These are phyloP conservation scores for Acanthamoeba polyphaga DNA, from an alignment of 208 protist genomes.

Conservation along the genomic window DNA sequence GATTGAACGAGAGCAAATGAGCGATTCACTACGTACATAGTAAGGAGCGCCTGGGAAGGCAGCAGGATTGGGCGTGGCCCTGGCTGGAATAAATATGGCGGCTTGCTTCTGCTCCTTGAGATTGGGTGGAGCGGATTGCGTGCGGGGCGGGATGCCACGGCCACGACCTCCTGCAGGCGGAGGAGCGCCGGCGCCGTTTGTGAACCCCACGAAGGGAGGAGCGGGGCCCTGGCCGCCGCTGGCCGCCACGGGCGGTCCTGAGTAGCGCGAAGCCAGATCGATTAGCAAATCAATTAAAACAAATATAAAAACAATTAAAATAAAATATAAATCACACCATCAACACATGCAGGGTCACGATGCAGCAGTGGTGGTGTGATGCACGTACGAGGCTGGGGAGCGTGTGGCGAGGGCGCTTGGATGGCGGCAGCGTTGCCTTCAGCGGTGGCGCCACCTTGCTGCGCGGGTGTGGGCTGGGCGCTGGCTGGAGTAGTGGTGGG, in stretches of 20 bases:
- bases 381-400: slow-evolving; percentile 31
- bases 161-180: not conserved
- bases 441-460: not conserved
- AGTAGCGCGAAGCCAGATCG: not conserved
- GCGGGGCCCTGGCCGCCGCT: not conserved
- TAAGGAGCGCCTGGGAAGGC: slow-evolving; percentile 13
- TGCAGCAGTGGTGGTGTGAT: not conserved
- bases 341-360: not conserved
- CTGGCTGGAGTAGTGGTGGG: not conserved
- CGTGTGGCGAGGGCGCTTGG: slow-evolving; percentile 2
- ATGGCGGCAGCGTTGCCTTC: not conserved
- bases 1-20: not conserved
- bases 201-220: not conserved
- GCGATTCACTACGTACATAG: not conserved
- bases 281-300: not conserved
- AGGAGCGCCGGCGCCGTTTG: not conserved
- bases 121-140: slow-evolving; percentile 71
- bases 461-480: not conserved
- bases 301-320: not conserved
- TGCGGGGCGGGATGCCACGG: slow-evolving; percentile 23
- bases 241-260: slow-evolving; percentile 11
- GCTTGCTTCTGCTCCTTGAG: slow-evolving; percentile 72
- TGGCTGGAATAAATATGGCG: slow-evolving; percentile 59
- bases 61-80: slow-evolving; percentile 29
- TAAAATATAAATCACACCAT: not conserved